Evolutionary conservation across 768 basidiomycete species (phyloP).

Genomic region (Fomitopsis pulvina): DNA sequence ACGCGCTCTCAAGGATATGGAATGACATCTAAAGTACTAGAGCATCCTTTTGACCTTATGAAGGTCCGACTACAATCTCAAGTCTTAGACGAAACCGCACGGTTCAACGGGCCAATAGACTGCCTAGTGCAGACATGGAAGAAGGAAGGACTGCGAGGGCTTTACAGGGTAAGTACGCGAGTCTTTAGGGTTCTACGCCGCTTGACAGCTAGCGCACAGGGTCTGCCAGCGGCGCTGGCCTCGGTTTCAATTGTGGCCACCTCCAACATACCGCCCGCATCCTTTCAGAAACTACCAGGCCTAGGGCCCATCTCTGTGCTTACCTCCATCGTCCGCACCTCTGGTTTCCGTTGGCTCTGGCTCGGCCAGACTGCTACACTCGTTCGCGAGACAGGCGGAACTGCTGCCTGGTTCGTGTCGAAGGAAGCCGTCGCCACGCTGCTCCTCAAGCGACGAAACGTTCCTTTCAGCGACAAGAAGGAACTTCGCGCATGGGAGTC

Average conservation of each 20-base stretch:
- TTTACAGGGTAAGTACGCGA: conserved; percentile 68
- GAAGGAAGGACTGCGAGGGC: conserved; percentile 75
- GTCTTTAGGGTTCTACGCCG: background rate
- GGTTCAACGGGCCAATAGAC: conserved; percentile 86
- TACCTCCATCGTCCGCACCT: conserved; percentile 49
- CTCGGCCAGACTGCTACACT: conserved; percentile 91
- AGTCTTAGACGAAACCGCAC: conserved; percentile 59
- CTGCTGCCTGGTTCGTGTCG: conserved; percentile 83
- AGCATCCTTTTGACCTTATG: conserved; percentile 92
- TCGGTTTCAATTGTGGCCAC: too few relatives aligned
- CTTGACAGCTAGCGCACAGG: conserved; percentile 31
- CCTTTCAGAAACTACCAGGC: conserved; percentile 48
- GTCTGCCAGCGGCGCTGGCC: conserved; percentile 55
- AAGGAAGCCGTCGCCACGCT: conserved; percentile 70
- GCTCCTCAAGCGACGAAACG: conserved; percentile 37
- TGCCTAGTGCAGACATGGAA: conserved; percentile 76
- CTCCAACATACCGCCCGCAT: conserved; percentile 5
- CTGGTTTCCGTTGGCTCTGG: conserved; percentile 88
- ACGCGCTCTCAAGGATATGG: conserved; percentile 35
- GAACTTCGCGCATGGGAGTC: conserved; percentile 50
- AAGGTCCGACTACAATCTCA: conserved; percentile 94
- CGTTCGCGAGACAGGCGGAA: conserved; percentile 88
- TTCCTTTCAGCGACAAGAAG: too few relatives aligned
- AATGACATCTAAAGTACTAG: conserved; percentile 81
- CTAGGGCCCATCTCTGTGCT: conserved; percentile 69